Evolutionary conservation across 192 early-diverging fungal genomes (phyloP).

Genomic region (Coemansia sp.): DNA sequence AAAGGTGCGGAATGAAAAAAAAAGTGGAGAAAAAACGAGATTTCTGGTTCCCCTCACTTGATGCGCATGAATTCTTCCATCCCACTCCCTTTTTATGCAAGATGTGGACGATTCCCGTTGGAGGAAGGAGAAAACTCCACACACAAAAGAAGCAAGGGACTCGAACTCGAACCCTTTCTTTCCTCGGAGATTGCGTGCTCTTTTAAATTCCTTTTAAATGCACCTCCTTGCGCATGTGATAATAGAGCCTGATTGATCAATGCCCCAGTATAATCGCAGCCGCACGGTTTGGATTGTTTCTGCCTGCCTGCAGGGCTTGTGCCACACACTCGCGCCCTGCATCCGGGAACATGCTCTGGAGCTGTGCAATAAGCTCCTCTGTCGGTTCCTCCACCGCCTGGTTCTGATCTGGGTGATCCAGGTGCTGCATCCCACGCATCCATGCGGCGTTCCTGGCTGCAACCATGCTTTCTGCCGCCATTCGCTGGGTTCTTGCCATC

Average conservation of each 20-base stretch:
- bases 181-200: too few relatives aligned
- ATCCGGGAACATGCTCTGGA: constrained; percentile 9
- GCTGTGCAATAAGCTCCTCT: constrained; percentile 3
- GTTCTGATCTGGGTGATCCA: not conserved
- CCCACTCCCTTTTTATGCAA: not conserved
- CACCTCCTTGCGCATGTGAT: too few relatives aligned
- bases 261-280: not conserved
- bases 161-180: too few relatives aligned
- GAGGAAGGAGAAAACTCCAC: not conserved
- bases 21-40: not conserved
- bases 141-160: too few relatives aligned
- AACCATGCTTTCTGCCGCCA: not conserved
- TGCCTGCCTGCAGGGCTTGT: constrained; percentile 6
- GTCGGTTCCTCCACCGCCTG: not conserved
- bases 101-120: constrained; percentile 11
- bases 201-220: too few relatives aligned
- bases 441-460: not conserved
- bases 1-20: constrained; percentile 8
- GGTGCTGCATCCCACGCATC: not conserved
- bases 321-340: constrained; percentile 7
- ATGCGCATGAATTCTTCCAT: constrained; percentile 1
- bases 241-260: not conserved
- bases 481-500: too few relatives aligned
- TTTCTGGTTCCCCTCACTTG: not conserved
- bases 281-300: constrained; percentile 4